Conservation (phyloP, 805 yeast genomes). For the Limtongia smithiae region DNA sequence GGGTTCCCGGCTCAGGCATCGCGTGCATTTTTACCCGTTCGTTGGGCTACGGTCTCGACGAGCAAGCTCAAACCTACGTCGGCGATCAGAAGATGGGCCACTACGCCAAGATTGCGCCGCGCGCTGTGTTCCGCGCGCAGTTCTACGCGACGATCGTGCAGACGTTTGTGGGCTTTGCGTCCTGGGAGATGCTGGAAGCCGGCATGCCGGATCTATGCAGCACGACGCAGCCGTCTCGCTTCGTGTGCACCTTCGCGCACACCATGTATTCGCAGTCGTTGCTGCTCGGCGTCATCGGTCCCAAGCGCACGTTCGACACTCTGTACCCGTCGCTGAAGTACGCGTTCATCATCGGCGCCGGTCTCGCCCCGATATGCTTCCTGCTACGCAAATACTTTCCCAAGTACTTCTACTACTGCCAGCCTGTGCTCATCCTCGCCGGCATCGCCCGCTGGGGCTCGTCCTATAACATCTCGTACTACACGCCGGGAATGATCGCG, state of each 20-base stretch:
- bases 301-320: slow-evolving; percentile 53
- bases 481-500: slow-evolving; percentile 64
- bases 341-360: slow-evolving; percentile 59
- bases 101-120: slow-evolving; percentile 61
- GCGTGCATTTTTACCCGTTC: slow-evolving; percentile 63
- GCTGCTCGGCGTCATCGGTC: slow-evolving; percentile 64
- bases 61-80: slow-evolving; percentile 53
- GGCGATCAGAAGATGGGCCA: slow-evolving; percentile 62
- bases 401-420: slow-evolving; percentile 43
- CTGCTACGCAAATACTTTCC: slow-evolving; percentile 11
- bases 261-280: slow-evolving; percentile 55
- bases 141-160: slow-evolving; percentile 45
- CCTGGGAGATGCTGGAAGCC: slow-evolving; percentile 39
- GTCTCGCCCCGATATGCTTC: slow-evolving; percentile 44
- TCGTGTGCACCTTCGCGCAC: slow-evolving; percentile 47
- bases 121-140: slow-evolving; percentile 55
- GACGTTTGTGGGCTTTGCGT: slow-evolving; percentile 42
- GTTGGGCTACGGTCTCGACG: slow-evolving; percentile 52
- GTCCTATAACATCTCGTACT: slow-evolving; percentile 67
- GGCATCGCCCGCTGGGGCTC: slow-evolving; percentile 19
- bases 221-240: slow-evolving; percentile 43
- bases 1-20: slow-evolving; percentile 57
- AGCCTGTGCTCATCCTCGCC: slow-evolving; percentile 63
- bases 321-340: slow-evolving; percentile 53
- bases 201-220: slow-evolving; percentile 44